Base-by-base conservation (phyloP, 768 basidiomycete species). In the Suillus spraguei region DNA sequence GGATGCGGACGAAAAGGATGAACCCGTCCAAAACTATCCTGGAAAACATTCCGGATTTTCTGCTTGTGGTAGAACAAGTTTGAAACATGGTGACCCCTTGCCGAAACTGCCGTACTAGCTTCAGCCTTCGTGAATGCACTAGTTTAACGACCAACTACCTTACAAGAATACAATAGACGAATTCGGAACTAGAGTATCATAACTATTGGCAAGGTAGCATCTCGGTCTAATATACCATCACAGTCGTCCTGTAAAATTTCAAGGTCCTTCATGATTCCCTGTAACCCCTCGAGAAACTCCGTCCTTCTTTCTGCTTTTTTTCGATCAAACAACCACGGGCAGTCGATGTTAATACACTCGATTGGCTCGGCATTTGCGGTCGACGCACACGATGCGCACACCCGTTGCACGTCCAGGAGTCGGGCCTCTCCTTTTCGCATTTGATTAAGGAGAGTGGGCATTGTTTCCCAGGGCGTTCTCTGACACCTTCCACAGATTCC, bases 341-440 rank as follows among this genome's bases (percentile, higher is more conserved):
- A 99, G 70, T 97, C 95, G 53, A 92, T 78, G 9, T 92, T 94
- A 69, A 91, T 87, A 75, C 96, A 99, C 39, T 83, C 74, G 53
- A 88, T 83, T 0, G 83, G 81, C 62, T 94, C 92, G 14, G 75
- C 77, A 5, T 80, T 75, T 2, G 87, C 80, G 0, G 79, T 81
- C 4, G 78, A 77, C 5, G 87, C 79, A 72, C 96, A 99, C 3
- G 88, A 85, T 9, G 79, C 78, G 71, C 96, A 99, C 38, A 95
- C 80, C 4, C 76, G 77, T 49, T 95, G 91, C 4, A 86, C 75
- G n/a, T 85, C 78, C 20, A 76, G 68, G 1, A 91, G 74, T 28
- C 83, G 84, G 33, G 75, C 74, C 66, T 92, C 87, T 16, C 85
- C 84, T 14, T 77, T 76, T 62, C 81, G 82, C 44, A 86, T 73